phyloP scores from a whole-genome alignment of 352 stramenopile species.

The Pythium guiyangense region DNA sequence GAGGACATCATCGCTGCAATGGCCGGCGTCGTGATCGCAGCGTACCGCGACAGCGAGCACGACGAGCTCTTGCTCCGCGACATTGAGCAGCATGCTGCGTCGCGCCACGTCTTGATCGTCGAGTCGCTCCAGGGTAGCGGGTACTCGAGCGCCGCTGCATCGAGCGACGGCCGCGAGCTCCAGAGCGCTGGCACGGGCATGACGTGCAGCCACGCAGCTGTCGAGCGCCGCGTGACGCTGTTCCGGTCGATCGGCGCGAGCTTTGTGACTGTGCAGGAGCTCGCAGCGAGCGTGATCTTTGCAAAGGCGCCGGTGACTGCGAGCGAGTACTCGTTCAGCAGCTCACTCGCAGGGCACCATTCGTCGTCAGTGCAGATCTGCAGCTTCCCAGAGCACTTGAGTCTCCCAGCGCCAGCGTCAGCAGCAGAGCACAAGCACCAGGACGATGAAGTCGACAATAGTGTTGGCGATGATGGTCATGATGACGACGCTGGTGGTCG shows the following conservation, averaged over 20 bases:
- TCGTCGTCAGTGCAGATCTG: conserved; percentile 45
- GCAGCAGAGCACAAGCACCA: conserved; percentile 18
- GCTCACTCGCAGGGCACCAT: conserved; percentile 46
- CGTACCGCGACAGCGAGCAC: conserved; percentile 46
- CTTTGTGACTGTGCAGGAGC: conserved; percentile 77
- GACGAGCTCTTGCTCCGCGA: conserved; percentile 54
- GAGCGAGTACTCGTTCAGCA: conserved; percentile 62
- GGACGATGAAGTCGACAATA: conserved; percentile 9
- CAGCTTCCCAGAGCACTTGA: conserved; percentile 72
- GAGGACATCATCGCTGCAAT: conserved; percentile 73
- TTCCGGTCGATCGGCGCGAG: conserved; percentile 59
- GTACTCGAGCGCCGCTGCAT: conserved; percentile 48
- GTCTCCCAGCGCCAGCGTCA: conserved; percentile 20
- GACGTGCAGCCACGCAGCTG: conserved; percentile 11
- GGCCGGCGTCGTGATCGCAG: conserved; percentile 57
- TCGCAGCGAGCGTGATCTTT: conserved; percentile 82
- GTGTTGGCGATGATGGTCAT: not conserved
- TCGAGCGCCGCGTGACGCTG: conserved; percentile 55
- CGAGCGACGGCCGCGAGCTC: conserved; percentile 36
- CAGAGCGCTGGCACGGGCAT: not conserved
- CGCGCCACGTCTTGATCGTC: conserved; percentile 57
- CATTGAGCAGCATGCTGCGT: conserved; percentile 42
- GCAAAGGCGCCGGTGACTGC: conserved; percentile 52
- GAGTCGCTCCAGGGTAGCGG: conserved; percentile 43
- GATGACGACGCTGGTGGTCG: not conserved